Evolutionary conservation across 2,329 filamentous ascomycete species (phyloP).

Genomic region (Pseudonectria foliicola): DNA sequence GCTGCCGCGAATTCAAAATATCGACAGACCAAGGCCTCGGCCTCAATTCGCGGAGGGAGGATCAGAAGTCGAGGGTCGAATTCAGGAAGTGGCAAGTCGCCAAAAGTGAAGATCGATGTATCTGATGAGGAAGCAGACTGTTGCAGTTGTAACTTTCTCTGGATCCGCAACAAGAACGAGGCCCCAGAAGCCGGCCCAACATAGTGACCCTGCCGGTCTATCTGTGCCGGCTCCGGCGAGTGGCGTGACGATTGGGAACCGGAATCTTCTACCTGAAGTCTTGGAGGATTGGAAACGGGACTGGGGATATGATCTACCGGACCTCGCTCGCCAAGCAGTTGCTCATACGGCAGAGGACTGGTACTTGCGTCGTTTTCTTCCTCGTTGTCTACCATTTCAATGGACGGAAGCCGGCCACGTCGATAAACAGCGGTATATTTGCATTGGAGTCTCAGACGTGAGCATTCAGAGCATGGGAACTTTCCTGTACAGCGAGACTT

Average conservation of each 20-base stretch:
- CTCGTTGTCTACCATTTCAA: slow-evolving; percentile 13
- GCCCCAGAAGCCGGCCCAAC: slow-evolving; percentile 15
- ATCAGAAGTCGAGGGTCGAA: slow-evolving; percentile 27
- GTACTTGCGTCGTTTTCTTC: background rate
- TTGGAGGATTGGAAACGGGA: slow-evolving; percentile 2
- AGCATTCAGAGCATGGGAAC: slow-evolving; percentile 17
- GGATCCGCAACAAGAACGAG: slow-evolving; percentile 14
- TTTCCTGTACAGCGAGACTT: slow-evolving; percentile 20
- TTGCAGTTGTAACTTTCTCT: slow-evolving; percentile 33
- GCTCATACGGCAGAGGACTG: slow-evolving; percentile 1
- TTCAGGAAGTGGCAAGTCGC: slow-evolving; percentile 39
- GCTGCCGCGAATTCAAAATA: slow-evolving; percentile 51
- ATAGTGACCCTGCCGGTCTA: slow-evolving; percentile 13
- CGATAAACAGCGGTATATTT: slow-evolving; percentile 17
- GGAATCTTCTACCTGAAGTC: background rate
- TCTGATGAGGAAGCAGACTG: slow-evolving; percentile 31
- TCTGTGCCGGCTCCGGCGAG: slow-evolving; percentile 10
- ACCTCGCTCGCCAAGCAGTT: background rate
- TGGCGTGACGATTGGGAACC: slow-evolving; percentile 11
- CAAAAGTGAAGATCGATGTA: slow-evolving; percentile 40
- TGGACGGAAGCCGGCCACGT: slow-evolving; percentile 16
- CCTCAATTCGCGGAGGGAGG: slow-evolving; percentile 29
- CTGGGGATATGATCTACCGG: slow-evolving; percentile 8
- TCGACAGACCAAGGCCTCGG: slow-evolving; percentile 31
- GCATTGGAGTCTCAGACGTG: slow-evolving; percentile 15